phyloP scores from a whole-genome alignment of 331 rosid species.

The Spiraea crenata region DNA sequence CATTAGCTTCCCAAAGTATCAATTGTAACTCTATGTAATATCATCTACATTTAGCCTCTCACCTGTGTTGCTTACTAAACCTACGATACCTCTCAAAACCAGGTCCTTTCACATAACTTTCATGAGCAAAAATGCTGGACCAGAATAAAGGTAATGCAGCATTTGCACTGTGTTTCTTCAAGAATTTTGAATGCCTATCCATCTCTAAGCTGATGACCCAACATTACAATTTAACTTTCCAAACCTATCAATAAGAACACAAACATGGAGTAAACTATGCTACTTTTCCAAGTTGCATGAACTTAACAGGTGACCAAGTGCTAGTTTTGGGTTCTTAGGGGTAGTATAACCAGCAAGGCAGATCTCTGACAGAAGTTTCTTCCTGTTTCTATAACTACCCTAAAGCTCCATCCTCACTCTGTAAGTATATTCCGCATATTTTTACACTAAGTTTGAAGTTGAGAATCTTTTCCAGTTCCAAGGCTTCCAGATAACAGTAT shows the following conservation, averaged over 20 bases:
- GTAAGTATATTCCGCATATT: not conserved
- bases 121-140: not conserved
- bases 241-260: not conserved
- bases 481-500: not conserved
- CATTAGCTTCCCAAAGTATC: not conserved
- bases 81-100: not conserved
- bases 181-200: too few relatives aligned
- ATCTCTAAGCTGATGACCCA: conserved; percentile 7
- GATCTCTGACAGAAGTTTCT: not conserved
- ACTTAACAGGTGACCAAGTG: conserved; percentile 1
- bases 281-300: conserved; percentile 9
- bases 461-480: conserved; percentile 10
- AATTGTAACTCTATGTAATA: not conserved
- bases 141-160: not conserved
- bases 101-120: not conserved
- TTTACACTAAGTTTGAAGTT: not conserved
- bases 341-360: conserved; percentile 15
- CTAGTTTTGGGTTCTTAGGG: not conserved
- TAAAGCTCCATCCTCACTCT: conserved; percentile 6
- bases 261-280: not conserved
- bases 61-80: not conserved
- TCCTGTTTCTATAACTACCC: conserved; percentile 5
- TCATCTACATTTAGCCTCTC: not conserved
- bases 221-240: not conserved
- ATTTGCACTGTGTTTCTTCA: too few relatives aligned